Percentiles rank a stretch among this genome's conserved stretches.
Conservation (phyloP, 768 basidiomycete species). For the Phanerochaete carnosa region DNA sequence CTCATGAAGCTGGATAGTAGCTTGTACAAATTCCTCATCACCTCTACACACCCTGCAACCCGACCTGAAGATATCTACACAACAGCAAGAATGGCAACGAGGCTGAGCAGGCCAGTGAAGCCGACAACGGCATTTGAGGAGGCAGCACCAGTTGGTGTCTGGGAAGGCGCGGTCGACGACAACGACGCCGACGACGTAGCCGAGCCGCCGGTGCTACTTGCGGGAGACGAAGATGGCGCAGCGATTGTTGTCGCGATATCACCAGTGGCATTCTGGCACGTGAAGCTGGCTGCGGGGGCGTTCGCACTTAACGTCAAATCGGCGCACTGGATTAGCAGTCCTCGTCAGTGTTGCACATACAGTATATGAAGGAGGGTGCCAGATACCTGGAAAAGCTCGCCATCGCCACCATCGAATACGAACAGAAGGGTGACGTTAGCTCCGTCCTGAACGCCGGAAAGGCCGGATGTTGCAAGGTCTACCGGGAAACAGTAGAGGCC, state of each 20-base stretch:
- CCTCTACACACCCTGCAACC: background rate
- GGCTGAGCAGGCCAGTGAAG: constrained; percentile 16
- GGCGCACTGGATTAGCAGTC: constrained; percentile 52
- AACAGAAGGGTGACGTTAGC: constrained; percentile 74
- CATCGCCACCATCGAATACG: constrained; percentile 69
- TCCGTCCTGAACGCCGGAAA: constrained; percentile 54
- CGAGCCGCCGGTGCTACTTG: too few species aligned
- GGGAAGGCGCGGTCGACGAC: constrained; percentile 9
- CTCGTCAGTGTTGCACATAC: background rate
- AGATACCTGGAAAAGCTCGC: constrained; percentile 62
- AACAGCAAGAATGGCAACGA: constrained; percentile 19
- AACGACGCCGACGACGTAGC: constrained; percentile 12
- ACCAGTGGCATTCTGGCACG: constrained; percentile 32
- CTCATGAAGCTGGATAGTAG: too few species aligned
- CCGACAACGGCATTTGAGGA: constrained; percentile 8
- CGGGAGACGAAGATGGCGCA: background rate
- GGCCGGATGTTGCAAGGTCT: constrained; percentile 46
- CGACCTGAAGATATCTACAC: constrained; percentile 13
- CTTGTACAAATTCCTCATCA: too few species aligned
- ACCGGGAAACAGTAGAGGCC: constrained; percentile 69
- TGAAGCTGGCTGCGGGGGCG: constrained; percentile 42
- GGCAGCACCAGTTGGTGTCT: constrained; percentile 12
- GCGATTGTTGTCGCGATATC: constrained; percentile 10
- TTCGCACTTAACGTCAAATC: constrained; percentile 67
- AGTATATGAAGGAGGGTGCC: background rate